Evolutionary conservation across 23 red algal species (phyloP).

Genomic region (Gracilariopsis chorda): DNA sequence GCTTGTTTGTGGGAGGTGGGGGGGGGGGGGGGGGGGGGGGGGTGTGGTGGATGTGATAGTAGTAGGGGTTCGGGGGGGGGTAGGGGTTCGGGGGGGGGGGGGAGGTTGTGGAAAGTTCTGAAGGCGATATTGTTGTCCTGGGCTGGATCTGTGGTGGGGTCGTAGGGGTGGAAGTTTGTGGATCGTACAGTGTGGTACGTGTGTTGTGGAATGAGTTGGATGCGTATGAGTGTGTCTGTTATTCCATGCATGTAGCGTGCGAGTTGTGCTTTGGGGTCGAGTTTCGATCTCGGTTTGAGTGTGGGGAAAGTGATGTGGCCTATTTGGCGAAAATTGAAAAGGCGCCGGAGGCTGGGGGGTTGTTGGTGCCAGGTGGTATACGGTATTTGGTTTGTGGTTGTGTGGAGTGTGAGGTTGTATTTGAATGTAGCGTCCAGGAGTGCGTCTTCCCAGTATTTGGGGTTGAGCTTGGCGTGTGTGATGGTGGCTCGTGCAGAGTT

Average conservation of each 20-base stretch:
- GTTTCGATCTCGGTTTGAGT: neutral
- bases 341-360: neutral
- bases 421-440: neutral
- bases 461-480: neutral
- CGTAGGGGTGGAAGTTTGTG: constrained; percentile 18
- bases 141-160: neutral
- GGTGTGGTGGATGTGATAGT: neutral
- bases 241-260: neutral
- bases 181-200: neutral
- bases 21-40: neutral
- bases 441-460: neutral
- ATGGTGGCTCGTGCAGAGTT: neutral
- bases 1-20: neutral
- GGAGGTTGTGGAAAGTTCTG: neutral
- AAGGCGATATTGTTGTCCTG: neutral
- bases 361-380: neutral
- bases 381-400: neutral
- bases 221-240: neutral
- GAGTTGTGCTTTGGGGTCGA: neutral
- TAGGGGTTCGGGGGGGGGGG: no score
- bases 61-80: neutral
- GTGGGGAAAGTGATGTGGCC: neutral
- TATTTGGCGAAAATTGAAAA: neutral
- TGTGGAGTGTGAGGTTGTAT: neutral
- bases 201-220: neutral